These are phyloP conservation scores for Zangia roseola DNA, from an alignment of 768 basidiomycete species.

Conservation along the genomic window DNA sequence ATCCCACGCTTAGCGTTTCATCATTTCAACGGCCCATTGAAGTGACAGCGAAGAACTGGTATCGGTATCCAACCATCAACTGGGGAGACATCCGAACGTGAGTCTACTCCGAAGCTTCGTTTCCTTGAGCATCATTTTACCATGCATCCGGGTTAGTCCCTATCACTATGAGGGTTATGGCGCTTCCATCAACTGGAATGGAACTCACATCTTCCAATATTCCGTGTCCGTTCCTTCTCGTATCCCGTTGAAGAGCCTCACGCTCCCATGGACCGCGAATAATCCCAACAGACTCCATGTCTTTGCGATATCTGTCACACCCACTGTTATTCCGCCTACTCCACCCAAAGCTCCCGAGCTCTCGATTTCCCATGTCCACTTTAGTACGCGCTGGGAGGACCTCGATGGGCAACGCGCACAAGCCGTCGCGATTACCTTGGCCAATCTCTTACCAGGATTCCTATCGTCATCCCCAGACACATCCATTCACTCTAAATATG, in stretches of 20 bases:
- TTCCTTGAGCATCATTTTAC: background rate
- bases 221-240: conserved; percentile 45
- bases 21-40: background rate
- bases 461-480: conserved; percentile 23
- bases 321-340: conserved; percentile 28
- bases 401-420: conserved; percentile 40
- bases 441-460: conserved; percentile 45
- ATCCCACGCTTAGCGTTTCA: background rate
- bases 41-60: conserved; percentile 50
- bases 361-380: conserved; percentile 42
- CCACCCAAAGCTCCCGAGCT: conserved; percentile 28
- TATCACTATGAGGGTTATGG: conserved; percentile 42
- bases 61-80: conserved; percentile 39
- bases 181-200: conserved; percentile 39
- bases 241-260: conserved; percentile 40
- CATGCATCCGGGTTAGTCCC: conserved; percentile 32
- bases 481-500: conserved; percentile 34
- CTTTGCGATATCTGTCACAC: conserved; percentile 45
- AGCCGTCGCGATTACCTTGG: conserved; percentile 50
- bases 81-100: conserved; percentile 46
- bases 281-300: conserved; percentile 40
- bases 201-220: conserved; percentile 44
- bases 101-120: conserved; percentile 3
- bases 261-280: conserved; percentile 35
- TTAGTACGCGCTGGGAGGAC: conserved; percentile 47